Conservation (phyloP, 768 basidiomycete species). For the Agaricus bisporus region DNA sequence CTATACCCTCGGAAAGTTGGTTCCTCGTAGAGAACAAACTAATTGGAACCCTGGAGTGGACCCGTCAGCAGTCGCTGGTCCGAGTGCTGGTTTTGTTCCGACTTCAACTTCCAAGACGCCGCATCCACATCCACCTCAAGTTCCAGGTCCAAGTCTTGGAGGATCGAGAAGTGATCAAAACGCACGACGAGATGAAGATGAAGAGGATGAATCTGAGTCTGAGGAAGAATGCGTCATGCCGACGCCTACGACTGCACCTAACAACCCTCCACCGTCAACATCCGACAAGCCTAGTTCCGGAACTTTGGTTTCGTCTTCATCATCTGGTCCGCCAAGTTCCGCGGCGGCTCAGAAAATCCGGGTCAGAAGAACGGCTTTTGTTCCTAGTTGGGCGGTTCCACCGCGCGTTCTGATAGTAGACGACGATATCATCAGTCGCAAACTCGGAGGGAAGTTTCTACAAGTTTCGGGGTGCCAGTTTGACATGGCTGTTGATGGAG, state of each 20-base stretch:
- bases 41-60: not conserved
- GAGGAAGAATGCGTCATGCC: conserved; percentile 31
- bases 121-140: no score
- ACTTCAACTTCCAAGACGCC: no score
- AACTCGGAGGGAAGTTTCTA: conserved; percentile 86
- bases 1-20: conserved; percentile 73
- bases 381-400: conserved; percentile 87
- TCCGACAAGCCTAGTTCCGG: no score
- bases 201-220: conserved; percentile 18
- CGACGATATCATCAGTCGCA: conserved; percentile 89
- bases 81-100: conserved; percentile 1
- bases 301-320: no score
- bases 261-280: not conserved
- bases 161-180: not conserved
- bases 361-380: conserved; percentile 72
- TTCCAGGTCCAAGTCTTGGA: not conserved
- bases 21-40: conserved; percentile 41
- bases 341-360: conserved; percentile 41
- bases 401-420: conserved; percentile 91
- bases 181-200: not conserved
- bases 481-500: conserved; percentile 91
- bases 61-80: no score
- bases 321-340: not conserved
- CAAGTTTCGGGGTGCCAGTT: conserved; percentile 94
- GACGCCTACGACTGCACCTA: conserved; percentile 20